A percentile compares a stretch with the other conserved stretches of the same genome.
These are phyloP conservation scores for Rubia tinctorum DNA, from an alignment of 305 asterid species.

Conservation along the genomic window DNA sequence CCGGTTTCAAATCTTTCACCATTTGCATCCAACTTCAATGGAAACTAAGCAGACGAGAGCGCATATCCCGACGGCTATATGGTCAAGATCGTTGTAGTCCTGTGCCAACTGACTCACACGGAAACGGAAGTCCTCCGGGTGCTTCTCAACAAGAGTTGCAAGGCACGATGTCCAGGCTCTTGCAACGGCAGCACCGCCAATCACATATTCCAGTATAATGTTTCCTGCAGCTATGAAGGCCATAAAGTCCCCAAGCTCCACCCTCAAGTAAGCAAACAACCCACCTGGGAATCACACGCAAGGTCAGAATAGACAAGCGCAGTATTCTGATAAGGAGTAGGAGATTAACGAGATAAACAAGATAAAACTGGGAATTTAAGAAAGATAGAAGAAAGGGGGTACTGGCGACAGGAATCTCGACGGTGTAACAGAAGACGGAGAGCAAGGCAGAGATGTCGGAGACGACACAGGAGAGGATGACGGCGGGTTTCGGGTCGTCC, in stretches of 20 bases:
- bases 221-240: conserved; percentile 76
- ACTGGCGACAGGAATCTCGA: conserved; percentile 36
- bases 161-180: conserved; percentile 70
- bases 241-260: conserved; percentile 62
- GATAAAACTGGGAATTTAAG: too few relatives aligned
- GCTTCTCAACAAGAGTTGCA: conserved; percentile 37
- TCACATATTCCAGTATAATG: conserved; percentile 54
- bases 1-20: too few relatives aligned
- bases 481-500: conserved; percentile 27
- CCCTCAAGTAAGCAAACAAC: conserved; percentile 60
- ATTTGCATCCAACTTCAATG: too few relatives aligned
- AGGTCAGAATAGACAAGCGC: too few relatives aligned
- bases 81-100: conserved; percentile 49
- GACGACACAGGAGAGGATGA: conserved; percentile 24
- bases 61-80: conserved; percentile 38
- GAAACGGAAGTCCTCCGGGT: conserved; percentile 36
- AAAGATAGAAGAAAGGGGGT: too few relatives aligned
- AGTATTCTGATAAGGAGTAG: too few relatives aligned
- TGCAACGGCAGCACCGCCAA: conserved; percentile 57
- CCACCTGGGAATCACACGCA: too few relatives aligned
- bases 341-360: too few relatives aligned
- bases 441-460: conserved; percentile 34
- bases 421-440: conserved; percentile 35
- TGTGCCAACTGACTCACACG: conserved; percentile 23
- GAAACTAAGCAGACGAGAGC: conserved; percentile 30